Percentiles rank a stretch among this genome's conserved stretches.
These are phyloP conservation scores for Spiraea crenata DNA, from an alignment of 331 rosid species.

Conservation along the genomic window DNA sequence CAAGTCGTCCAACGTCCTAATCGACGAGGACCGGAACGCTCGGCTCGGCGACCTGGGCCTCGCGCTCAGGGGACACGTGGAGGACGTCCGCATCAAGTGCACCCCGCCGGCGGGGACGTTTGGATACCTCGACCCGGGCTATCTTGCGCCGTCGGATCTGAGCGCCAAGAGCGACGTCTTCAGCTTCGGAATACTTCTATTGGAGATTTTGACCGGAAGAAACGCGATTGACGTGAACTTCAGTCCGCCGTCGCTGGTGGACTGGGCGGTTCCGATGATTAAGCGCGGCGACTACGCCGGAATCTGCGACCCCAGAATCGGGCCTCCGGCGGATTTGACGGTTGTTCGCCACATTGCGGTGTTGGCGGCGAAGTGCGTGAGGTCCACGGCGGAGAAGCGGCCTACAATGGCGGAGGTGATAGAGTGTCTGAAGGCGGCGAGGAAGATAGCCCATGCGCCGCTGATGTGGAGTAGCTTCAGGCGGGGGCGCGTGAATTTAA, in stretches of 20 bases:
- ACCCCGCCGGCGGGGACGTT: conserved; percentile 96
- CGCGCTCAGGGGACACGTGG: conserved; percentile 85
- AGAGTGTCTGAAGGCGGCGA: conserved; percentile 40
- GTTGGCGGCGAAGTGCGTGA: conserved; percentile 71
- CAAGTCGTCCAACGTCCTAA: conserved; percentile 72
- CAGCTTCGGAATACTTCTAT: conserved; percentile 78
- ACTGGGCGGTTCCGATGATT: conserved; percentile 83
- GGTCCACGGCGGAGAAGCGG: conserved; percentile 64
- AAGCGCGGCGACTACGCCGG: conserved; percentile 40
- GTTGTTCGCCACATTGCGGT: conserved; percentile 44
- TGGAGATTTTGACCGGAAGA: conserved; percentile 81
- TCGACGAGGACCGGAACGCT: conserved; percentile 56
- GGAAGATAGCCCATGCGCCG: conserved; percentile 36
- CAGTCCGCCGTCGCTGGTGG: conserved; percentile 86
- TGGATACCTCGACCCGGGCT: conserved; percentile 86
- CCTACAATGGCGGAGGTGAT: conserved; percentile 79
- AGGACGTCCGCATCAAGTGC: conserved; percentile 72
- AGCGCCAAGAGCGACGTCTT: conserved; percentile 86
- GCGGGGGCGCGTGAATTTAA: conserved; percentile 52
- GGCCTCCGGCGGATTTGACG: conserved; percentile 37
- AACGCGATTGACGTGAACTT: conserved; percentile 75
- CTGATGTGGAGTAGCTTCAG: conserved; percentile 49
- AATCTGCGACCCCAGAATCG: conserved; percentile 56
- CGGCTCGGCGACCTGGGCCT: conserved; percentile 84
- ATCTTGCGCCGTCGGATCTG: conserved; percentile 83